Conservation (phyloP, 768 basidiomycete genomes). For the Coprinellus aureogranulatus region DNA sequence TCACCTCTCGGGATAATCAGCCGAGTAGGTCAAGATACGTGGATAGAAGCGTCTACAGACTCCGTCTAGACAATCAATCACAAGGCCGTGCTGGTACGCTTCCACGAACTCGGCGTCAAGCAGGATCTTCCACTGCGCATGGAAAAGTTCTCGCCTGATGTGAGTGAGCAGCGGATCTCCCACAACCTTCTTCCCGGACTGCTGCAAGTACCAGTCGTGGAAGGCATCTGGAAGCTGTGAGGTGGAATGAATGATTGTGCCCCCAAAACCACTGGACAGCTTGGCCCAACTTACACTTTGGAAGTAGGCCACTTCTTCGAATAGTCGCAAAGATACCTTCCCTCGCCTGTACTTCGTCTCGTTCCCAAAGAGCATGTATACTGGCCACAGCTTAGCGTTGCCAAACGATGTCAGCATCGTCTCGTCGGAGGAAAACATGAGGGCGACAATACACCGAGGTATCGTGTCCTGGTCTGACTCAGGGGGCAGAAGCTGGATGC, state of each 20-base stretch:
- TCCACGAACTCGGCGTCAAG: conserved; percentile 4
- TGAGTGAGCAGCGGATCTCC: background rate
- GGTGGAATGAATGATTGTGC: background rate
- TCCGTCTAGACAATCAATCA: conserved; percentile 1
- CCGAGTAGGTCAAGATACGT: conserved; percentile 8
- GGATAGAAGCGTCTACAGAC: background rate
- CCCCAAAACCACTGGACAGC: too few species aligned
- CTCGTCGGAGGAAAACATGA: conserved; percentile 26
- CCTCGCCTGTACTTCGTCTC: conserved; percentile 15
- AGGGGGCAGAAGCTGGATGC: background rate
- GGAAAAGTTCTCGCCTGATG: background rate
- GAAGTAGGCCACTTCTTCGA: conserved; percentile 19
- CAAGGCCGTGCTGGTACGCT: conserved; percentile 1
- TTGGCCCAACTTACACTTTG: conserved; percentile 9
- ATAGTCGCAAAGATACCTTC: conserved; percentile 7
- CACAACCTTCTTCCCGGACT: background rate
- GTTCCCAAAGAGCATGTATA: conserved; percentile 17
- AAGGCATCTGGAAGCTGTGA: background rate
- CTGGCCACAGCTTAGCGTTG: conserved; percentile 17
- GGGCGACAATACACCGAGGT: conserved; percentile 1
- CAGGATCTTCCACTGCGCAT: conserved; percentile 3
- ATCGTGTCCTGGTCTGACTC: background rate
- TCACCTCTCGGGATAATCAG: conserved; percentile 5
- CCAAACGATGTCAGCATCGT: conserved; percentile 17
- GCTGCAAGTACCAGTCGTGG: background rate